A percentile compares a stretch with the other conserved stretches of the same genome.
Conservation (phyloP, 164 flowering plant species). For the Warburgia ugandensis region DNA sequence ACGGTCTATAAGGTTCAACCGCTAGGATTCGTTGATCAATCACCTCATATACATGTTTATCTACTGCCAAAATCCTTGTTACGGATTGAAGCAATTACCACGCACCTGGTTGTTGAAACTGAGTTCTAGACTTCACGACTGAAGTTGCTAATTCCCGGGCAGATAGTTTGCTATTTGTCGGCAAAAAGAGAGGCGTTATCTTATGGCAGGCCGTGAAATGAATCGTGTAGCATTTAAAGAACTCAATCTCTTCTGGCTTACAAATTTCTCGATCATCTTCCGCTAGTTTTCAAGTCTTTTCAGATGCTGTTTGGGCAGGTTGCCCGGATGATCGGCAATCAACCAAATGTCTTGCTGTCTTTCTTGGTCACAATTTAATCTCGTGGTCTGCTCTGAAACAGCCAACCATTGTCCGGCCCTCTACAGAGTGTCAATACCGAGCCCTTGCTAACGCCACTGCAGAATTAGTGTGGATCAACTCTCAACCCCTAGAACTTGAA, state of each 20-base stretch:
- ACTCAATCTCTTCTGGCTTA: background rate
- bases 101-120: background rate
- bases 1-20: background rate
- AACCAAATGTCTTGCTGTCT: background rate
- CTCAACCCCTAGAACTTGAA: too few relatives aligned
- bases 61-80: background rate
- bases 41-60: background rate
- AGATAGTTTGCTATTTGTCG: background rate
- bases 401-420: background rate
- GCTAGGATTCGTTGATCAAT: background rate
- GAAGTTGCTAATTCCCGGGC: background rate
- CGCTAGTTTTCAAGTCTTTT: background rate
- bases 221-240: background rate
- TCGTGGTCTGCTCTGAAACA: background rate
- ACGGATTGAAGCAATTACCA: background rate
- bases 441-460: background rate
- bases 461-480: background rate
- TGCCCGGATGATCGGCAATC: background rate
- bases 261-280: background rate
- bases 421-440: background rate
- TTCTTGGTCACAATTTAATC: background rate
- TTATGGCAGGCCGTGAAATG: background rate
- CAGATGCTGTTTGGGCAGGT: background rate
- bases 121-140: background rate
- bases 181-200: background rate